These are phyloP conservation scores for Phialophora tarda DNA, from an alignment of 2,329 filamentous ascomycete species.

Conservation along the genomic window DNA sequence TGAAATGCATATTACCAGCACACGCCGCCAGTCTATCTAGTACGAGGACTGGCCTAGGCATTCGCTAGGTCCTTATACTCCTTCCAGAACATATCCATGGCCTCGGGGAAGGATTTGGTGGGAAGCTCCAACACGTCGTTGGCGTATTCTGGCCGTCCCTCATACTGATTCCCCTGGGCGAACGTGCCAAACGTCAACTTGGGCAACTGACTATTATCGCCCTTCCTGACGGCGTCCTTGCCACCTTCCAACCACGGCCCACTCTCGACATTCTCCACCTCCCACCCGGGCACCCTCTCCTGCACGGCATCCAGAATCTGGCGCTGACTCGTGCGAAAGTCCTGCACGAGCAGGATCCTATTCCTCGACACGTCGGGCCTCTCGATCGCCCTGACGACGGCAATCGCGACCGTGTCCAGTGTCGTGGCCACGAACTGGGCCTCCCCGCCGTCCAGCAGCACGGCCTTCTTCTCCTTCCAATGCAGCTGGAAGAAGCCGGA, in stretches of 20 bases:
- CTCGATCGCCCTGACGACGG: slow-evolving; percentile 55
- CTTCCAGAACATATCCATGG: slow-evolving; percentile 17
- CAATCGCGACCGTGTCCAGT: slow-evolving; percentile 54
- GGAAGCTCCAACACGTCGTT: slow-evolving; percentile 30
- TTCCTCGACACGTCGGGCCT: slow-evolving; percentile 63
- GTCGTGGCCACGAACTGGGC: slow-evolving; percentile 56
- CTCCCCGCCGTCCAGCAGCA: slow-evolving; percentile 59
- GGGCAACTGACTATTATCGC: slow-evolving; percentile 29
- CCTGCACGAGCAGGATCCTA: slow-evolving; percentile 54
- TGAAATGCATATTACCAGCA: neutral
- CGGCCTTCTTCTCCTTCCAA: slow-evolving; percentile 48
- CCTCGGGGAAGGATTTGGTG: slow-evolving; percentile 28
- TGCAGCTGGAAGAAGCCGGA: slow-evolving; percentile 54
- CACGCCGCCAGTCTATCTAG: neutral
- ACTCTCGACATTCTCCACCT: slow-evolving; percentile 25
- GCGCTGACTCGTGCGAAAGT: slow-evolving; percentile 54
- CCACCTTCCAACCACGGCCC: slow-evolving; percentile 27
- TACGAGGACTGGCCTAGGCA: neutral
- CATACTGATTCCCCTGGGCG: slow-evolving; percentile 25
- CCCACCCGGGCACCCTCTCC: slow-evolving; percentile 29
- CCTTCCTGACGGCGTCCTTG: slow-evolving; percentile 21
- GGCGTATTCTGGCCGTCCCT: slow-evolving; percentile 23
- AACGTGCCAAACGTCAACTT: slow-evolving; percentile 32
- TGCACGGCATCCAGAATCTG: slow-evolving; percentile 44
- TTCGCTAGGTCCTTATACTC: slow-evolving; percentile 6